Conservation (phyloP, 306 rosid genomes). For the Glycine latifolia region DNA sequence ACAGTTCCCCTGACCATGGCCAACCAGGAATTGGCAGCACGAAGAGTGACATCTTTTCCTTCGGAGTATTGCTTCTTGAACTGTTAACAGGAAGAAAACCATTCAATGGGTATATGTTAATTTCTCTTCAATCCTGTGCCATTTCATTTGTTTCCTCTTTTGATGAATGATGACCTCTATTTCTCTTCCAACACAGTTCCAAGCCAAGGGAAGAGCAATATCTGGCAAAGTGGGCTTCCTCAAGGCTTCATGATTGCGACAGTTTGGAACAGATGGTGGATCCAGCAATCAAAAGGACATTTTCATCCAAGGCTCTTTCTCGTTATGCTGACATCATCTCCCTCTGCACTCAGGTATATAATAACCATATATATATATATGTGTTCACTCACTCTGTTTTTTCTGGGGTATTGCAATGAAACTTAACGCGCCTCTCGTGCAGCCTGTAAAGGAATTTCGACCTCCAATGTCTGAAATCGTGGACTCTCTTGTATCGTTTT, state of each 20-base stretch:
- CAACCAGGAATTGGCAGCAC: slow-evolving; percentile 64
- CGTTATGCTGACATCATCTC: slow-evolving; percentile 73
- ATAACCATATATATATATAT: no score
- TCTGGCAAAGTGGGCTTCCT: slow-evolving; percentile 86
- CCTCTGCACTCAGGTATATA: slow-evolving; percentile 77
- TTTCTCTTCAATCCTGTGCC: not conserved
- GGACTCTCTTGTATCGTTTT: slow-evolving; percentile 62
- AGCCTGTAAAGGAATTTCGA: slow-evolving; percentile 88
- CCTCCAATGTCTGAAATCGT: slow-evolving; percentile 83
- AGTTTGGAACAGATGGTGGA: slow-evolving; percentile 77
- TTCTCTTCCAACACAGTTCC: slow-evolving; percentile 50
- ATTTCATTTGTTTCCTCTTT: slow-evolving; percentile 3
- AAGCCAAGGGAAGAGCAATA: slow-evolving; percentile 74
- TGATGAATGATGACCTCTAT: not conserved
- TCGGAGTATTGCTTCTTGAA: slow-evolving; percentile 92
- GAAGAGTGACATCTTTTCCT: slow-evolving; percentile 79
- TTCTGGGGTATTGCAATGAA: no score
- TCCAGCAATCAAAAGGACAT: slow-evolving; percentile 66
- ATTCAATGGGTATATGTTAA: slow-evolving; percentile 58
- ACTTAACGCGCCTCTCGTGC: not conserved
- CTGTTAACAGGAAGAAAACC: slow-evolving; percentile 87
- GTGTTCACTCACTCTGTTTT: no score
- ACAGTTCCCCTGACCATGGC: slow-evolving; percentile 80
- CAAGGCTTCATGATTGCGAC: slow-evolving; percentile 76
- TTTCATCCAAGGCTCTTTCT: slow-evolving; percentile 68